A percentile compares a stretch with the other conserved stretches of the same genome.
Conservation (phyloP, 352 stramenopile species). For the Pythium phragmiticola region DNA sequence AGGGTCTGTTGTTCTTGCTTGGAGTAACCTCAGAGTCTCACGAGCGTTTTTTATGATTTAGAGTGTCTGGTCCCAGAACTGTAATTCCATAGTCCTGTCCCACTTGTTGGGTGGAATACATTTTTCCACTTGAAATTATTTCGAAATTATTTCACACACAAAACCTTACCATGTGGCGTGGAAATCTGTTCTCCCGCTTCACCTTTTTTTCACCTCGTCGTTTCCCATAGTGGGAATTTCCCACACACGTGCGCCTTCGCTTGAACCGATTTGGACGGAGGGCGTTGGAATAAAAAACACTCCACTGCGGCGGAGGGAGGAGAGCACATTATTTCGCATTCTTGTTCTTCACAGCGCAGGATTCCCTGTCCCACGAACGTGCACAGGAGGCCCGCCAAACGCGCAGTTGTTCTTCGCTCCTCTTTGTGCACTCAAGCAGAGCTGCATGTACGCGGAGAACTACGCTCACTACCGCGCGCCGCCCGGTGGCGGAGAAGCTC, state of each 20-base stretch:
- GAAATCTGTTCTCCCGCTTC: not conserved
- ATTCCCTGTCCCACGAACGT: not conserved
- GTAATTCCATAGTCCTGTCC: not conserved
- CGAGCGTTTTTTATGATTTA: not conserved
- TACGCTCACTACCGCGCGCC: conserved; percentile 12
- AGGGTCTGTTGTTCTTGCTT: not conserved
- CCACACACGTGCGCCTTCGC: no score
- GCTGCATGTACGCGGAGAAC: conserved; percentile 12
- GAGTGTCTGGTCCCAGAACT: not conserved
- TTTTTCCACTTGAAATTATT: conserved; percentile 1
- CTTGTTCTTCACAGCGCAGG: conserved; percentile 1
- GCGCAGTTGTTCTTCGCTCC: not conserved
- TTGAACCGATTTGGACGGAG: no score
- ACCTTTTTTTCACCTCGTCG: not conserved
- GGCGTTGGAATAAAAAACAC: conserved; percentile 7
- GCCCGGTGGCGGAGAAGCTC: not conserved
- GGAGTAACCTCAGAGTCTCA: not conserved
- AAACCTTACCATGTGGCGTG: not conserved
- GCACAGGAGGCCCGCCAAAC: not conserved
- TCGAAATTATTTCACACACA: conserved; percentile 7
- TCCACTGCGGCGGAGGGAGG: not conserved
- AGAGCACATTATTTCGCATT: conserved; percentile 16
- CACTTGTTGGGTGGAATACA: conserved; percentile 1
- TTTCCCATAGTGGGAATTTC: not conserved
- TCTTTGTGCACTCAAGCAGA: not conserved